phyloP scores from a whole-genome alignment of 306 rosid species.

The Ormosia semicastrata region DNA sequence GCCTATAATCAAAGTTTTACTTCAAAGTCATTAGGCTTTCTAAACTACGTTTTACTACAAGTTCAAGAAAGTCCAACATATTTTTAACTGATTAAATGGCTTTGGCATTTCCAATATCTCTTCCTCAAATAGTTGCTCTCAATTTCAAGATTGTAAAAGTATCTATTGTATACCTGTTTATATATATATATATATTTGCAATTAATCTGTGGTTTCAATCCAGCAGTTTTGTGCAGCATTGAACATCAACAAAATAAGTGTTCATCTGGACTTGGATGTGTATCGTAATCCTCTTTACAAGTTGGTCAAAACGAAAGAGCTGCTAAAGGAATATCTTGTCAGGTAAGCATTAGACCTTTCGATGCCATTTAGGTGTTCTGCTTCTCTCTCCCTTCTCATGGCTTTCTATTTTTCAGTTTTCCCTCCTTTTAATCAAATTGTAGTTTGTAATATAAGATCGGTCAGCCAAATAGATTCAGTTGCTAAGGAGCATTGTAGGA shows the following conservation, averaged over 20 bases:
- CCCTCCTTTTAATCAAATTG: too few species aligned
- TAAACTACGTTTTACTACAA: not conserved
- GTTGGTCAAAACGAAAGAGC: conserved; percentile 91
- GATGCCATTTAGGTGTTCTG: not conserved
- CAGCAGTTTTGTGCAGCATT: conserved; percentile 72
- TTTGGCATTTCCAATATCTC: conserved; percentile 13
- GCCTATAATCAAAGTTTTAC: too few species aligned
- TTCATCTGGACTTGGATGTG: conserved; percentile 88
- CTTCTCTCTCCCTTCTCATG: not conserved
- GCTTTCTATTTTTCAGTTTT: not conserved
- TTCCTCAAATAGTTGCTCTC: conserved; percentile 8
- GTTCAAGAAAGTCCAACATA: not conserved
- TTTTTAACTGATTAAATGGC: conserved; percentile 1
- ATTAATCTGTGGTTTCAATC: conserved; percentile 30
- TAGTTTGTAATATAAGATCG: too few species aligned
- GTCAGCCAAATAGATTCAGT: too few species aligned
- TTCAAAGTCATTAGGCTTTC: too few species aligned
- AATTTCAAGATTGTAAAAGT: not conserved
- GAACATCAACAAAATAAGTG: conserved; percentile 69
- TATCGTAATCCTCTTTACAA: conserved; percentile 86
- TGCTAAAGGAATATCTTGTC: conserved; percentile 77
- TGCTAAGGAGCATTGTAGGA: too few species aligned
- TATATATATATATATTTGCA: not conserved
- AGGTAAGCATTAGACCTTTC: conserved; percentile 55
- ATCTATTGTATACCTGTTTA: not conserved